These are phyloP conservation scores for Globisporangium alternatum DNA, from an alignment of 352 stramenopile genomes.

Conservation along the genomic window DNA sequence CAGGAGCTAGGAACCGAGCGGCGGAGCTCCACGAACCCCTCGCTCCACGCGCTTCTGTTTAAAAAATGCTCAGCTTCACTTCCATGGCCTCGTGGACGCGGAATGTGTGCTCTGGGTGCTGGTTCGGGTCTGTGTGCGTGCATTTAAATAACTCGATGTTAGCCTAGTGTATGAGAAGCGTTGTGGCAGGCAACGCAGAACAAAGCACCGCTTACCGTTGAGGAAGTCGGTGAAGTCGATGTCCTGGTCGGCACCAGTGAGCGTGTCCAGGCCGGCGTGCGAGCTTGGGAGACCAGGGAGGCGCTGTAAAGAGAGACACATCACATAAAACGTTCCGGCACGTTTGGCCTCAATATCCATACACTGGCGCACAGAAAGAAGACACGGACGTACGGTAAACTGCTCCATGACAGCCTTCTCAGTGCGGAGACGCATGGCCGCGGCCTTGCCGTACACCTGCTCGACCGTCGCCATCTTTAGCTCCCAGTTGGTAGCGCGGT, in stretches of 20 bases:
- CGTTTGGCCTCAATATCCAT: neutral
- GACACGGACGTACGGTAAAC: constrained; percentile 46
- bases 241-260: constrained; percentile 76
- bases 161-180: neutral
- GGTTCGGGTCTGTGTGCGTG: constrained; percentile 50
- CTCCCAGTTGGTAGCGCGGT: constrained; percentile 78
- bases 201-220: constrained; percentile 43
- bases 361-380: neutral
- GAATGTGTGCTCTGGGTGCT: constrained; percentile 79
- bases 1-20: neutral
- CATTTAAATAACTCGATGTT: neutral
- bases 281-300: constrained; percentile 83
- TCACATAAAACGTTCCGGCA: neutral
- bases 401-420: constrained; percentile 86
- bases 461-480: constrained; percentile 88
- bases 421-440: constrained; percentile 85
- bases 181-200: neutral
- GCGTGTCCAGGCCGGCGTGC: constrained; percentile 67
- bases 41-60: constrained; percentile 23
- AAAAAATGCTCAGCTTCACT: constrained; percentile 89
- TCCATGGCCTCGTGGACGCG: constrained; percentile 87
- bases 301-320: constrained; percentile 30
- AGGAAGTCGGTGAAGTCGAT: constrained; percentile 82
- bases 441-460: constrained; percentile 88
- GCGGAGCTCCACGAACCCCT: neutral